phyloP scores from a whole-genome alignment of 768 basidiomycete genomes.

The Kwoniella dejecticola region DNA sequence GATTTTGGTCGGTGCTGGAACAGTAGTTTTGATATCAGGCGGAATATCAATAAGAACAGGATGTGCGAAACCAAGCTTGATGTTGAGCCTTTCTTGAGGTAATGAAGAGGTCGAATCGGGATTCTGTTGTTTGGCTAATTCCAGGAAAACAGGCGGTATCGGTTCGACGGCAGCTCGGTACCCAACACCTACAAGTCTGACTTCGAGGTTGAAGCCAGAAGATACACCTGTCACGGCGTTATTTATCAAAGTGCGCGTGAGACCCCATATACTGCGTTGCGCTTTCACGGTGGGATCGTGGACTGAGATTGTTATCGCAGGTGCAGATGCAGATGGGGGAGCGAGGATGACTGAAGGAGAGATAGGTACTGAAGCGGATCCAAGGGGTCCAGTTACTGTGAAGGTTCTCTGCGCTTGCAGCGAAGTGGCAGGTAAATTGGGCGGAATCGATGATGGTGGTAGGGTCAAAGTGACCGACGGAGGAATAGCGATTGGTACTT shows the following conservation, averaged over 20 bases:
- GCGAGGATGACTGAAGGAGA: conserved; percentile 59
- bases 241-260: conserved; percentile 81
- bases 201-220: conserved; percentile 76
- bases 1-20: conserved; percentile 81
- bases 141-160: conserved; percentile 42
- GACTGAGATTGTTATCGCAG: conserved; percentile 40
- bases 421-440: conserved; percentile 46
- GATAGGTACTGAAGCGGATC: conserved; percentile 61
- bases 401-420: conserved; percentile 53
- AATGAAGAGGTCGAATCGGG: conserved; percentile 60
- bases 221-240: conserved; percentile 91
- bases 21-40: conserved; percentile 73
- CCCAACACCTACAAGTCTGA: conserved; percentile 92
- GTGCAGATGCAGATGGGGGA: conserved; percentile 19
- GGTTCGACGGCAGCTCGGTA: conserved; percentile 82
- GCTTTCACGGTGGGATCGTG: conserved; percentile 66
- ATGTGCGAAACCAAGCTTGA: conserved; percentile 93
- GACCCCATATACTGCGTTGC: conserved; percentile 93
- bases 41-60: conserved; percentile 81
- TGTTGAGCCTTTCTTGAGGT: conserved; percentile 62
- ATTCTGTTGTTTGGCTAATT: conserved; percentile 27
- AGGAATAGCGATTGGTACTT: conserved; percentile 62
- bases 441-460: conserved; percentile 38
- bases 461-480: conserved; percentile 58
- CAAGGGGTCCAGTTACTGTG: conserved; percentile 66